Conservation (phyloP, 163 green algal genomes). For the Scenedesmus sp. region DNA sequence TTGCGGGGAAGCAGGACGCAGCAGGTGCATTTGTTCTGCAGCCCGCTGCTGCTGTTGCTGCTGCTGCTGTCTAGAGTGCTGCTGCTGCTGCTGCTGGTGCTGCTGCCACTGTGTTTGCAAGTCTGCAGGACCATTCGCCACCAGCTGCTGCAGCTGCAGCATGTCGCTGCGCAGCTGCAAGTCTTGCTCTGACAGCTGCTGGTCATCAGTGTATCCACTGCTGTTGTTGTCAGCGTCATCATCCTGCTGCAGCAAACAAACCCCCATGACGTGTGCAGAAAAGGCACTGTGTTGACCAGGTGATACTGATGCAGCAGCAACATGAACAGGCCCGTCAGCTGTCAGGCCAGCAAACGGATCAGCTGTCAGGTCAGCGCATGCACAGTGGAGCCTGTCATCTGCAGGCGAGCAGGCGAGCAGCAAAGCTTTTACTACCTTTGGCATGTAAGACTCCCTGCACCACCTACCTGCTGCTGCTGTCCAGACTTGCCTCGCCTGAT, state of each 20-base stretch:
- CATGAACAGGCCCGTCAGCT: neutral
- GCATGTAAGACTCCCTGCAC: neutral
- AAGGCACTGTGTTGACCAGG: neutral
- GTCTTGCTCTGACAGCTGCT: constrained; percentile 20
- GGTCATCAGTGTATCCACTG: neutral
- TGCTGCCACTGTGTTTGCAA: neutral
- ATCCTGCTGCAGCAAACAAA: neutral
- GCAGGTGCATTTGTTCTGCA: neutral
- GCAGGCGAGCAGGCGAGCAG: too few species aligned
- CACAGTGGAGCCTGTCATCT: neutral
- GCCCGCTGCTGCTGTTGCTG: constrained; percentile 16
- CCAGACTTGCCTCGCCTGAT: constrained; percentile 7
- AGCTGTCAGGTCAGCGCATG: neutral
- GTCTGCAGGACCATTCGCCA: neutral
- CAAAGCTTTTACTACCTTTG: too few species aligned
- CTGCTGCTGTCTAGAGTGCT: neutral
- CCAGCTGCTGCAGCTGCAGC: constrained; percentile 39
- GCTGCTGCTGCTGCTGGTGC: constrained; percentile 19
- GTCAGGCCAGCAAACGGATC: neutral
- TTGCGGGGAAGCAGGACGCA: neutral
- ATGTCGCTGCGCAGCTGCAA: constrained; percentile 21
- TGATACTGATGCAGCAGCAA: too few species aligned
- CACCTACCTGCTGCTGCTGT: constrained; percentile 13
- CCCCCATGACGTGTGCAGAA: neutral
- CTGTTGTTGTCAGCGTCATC: neutral